A percentile compares a stretch with the other conserved stretches of the same genome.
Conservation (phyloP, 768 basidiomycete genomes). For the Mycena floridula region DNA sequence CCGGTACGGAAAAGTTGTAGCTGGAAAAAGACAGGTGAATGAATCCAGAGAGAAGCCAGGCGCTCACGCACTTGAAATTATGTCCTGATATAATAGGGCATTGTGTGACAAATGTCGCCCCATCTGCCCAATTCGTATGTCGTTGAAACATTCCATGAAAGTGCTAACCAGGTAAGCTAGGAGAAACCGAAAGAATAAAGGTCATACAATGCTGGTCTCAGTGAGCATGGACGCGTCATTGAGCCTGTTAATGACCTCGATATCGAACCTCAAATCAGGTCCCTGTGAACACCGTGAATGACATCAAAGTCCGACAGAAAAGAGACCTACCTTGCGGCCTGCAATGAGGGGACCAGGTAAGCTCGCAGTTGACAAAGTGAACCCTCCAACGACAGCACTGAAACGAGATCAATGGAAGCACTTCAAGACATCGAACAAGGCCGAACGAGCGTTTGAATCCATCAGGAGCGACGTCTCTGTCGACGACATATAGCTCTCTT, state of each 20-base stretch:
- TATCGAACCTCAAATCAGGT: not conserved
- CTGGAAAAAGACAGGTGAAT: too few species aligned
- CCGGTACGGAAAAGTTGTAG: constrained; percentile 24
- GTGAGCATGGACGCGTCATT: constrained; percentile 10
- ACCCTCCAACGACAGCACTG: constrained; percentile 7
- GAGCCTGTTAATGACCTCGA: not conserved
- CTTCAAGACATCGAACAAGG: too few species aligned
- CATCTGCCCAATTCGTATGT: constrained; percentile 21
- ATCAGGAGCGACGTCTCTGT: constrained; percentile 42
- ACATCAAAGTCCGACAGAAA: too few species aligned
- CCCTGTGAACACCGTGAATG: too few species aligned
- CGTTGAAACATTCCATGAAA: constrained; percentile 21
- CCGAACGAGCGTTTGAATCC: constrained; percentile 41
- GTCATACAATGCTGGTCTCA: constrained; percentile 30
- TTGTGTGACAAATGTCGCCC: constrained; percentile 19
- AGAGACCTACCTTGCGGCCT: too few species aligned
- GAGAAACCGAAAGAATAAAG: not conserved
- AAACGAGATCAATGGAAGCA: too few species aligned
- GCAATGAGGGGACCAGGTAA: too few species aligned
- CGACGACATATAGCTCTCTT: constrained; percentile 29
- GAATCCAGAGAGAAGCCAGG: too few species aligned
- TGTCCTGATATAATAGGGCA: constrained; percentile 28
- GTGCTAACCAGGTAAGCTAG: constrained; percentile 6
- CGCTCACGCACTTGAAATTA: too few species aligned
- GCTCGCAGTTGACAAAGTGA: too few species aligned